Conservation (phyloP, 2,329 filamentous ascomycete genomes). For the Pseudocercospora musae region DNA sequence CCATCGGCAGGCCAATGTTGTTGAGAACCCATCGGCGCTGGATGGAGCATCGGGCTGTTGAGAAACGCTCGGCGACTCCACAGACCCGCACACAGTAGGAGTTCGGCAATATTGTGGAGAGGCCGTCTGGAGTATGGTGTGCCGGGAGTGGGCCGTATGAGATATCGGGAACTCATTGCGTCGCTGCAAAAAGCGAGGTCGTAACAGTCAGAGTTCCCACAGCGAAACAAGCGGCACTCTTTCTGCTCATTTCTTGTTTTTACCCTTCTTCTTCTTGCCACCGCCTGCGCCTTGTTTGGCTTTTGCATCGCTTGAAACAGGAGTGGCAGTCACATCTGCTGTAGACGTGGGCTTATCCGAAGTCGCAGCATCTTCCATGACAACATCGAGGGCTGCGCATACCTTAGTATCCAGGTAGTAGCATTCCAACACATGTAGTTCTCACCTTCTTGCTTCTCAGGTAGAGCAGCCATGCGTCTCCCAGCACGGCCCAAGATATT, state of each 20-base stretch:
- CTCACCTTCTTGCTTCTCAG: conserved; percentile 41
- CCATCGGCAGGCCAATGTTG: conserved; percentile 1
- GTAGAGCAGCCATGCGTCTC: conserved; percentile 55
- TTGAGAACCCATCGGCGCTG: conserved; percentile 4
- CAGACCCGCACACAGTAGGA: not conserved
- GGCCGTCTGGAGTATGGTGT: conserved; percentile 8
- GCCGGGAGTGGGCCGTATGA: not conserved
- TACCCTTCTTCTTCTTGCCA: conserved; percentile 49
- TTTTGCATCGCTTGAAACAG: conserved; percentile 18
- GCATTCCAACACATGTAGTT: not conserved
- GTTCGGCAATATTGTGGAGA: conserved; percentile 21
- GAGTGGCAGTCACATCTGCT: conserved; percentile 8
- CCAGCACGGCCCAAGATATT: conserved; percentile 72
- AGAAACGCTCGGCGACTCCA: conserved; percentile 1
- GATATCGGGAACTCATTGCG: not conserved
- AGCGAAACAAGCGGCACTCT: not conserved
- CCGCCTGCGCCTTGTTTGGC: conserved; percentile 33
- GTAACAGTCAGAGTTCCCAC: not conserved
- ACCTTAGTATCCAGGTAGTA: conserved; percentile 5
- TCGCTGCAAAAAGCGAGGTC: not conserved
- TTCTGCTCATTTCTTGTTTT: conserved; percentile 44
- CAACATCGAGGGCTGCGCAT: conserved; percentile 28
- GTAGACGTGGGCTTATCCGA: conserved; percentile 27
- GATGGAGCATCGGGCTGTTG: not conserved
- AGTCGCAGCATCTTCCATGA: conserved; percentile 31